phyloP scores from a whole-genome alignment of 768 basidiomycete genomes.

The Kwoniella sp. region DNA sequence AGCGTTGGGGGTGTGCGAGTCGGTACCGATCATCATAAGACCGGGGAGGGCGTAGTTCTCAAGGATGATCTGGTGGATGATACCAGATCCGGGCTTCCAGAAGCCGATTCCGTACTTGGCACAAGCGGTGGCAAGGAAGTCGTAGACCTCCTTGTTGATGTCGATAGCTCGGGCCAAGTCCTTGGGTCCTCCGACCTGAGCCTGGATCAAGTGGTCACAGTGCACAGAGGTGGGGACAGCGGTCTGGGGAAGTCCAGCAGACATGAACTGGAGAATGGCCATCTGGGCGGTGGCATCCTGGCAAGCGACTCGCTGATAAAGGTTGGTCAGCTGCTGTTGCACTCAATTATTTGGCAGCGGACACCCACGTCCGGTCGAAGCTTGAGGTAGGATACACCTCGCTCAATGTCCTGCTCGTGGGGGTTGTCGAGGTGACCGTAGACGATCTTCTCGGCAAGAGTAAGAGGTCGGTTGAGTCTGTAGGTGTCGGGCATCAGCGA shows the following conservation, averaged over 20 bases:
- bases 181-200: conserved; percentile 86
- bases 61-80: conserved; percentile 97
- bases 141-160: conserved; percentile 98
- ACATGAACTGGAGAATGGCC: conserved; percentile 99
- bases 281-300: conserved; percentile 67
- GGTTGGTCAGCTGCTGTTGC: not conserved
- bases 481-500: no score
- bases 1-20: conserved; percentile 98
- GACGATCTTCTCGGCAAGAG: conserved; percentile 91
- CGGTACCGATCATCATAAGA: conserved; percentile 98
- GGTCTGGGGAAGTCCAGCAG: conserved; percentile 94
- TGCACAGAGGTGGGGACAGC: conserved; percentile 98
- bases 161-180: conserved; percentile 87
- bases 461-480: conserved; percentile 83
- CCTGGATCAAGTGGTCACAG: conserved; percentile 98
- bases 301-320: conserved; percentile 53
- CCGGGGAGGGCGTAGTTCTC: conserved; percentile 99
- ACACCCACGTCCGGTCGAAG: conserved; percentile 87
- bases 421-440: conserved; percentile 98
- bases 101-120: conserved; percentile 99
- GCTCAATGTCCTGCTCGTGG: conserved; percentile 59
- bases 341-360: not conserved
- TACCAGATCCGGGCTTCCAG: conserved; percentile 98
- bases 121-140: conserved; percentile 95
- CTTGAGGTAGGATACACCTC: conserved; percentile 92